These are phyloP conservation scores for Acarospora socialis DNA, from an alignment of 2,329 filamentous ascomycete species.

Conservation along the genomic window DNA sequence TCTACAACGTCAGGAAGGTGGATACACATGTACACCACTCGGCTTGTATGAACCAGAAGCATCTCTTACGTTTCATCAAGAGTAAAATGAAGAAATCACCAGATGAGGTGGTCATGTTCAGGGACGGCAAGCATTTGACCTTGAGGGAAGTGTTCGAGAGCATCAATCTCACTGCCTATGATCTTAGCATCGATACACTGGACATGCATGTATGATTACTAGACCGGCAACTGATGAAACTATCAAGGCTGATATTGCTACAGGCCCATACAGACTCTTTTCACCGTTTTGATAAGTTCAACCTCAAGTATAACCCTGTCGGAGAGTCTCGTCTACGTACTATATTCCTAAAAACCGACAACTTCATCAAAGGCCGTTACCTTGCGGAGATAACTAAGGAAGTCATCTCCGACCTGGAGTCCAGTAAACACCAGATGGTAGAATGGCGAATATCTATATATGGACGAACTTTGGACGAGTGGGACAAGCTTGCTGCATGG, in stretches of 20 bases:
- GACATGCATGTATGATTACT: conserved; percentile 80
- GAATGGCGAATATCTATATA: conserved; percentile 99
- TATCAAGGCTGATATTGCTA: conserved; percentile 11
- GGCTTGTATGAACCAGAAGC: conserved; percentile 99
- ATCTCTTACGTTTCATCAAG: conserved; percentile 95
- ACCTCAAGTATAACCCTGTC: conserved; percentile 95
- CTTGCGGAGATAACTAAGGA: conserved; percentile 96
- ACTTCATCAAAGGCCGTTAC: conserved; percentile 90
- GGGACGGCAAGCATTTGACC: conserved; percentile 85
- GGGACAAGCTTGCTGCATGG: conserved; percentile 96
- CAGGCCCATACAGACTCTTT: conserved; percentile 94
- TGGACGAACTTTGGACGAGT: conserved; percentile 79
- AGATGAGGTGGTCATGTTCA: conserved; percentile 81
- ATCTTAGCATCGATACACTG: conserved; percentile 92
- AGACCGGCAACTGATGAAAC: background rate
- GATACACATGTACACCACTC: conserved; percentile 99
- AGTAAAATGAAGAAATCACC: conserved; percentile 99
- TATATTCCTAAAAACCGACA: conserved; percentile 99
- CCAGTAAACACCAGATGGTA: conserved; percentile 98
- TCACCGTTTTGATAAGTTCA: conserved; percentile 99
- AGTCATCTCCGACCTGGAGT: conserved; percentile 91
- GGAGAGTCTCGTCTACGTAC: conserved; percentile 89
- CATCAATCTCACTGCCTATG: conserved; percentile 93
- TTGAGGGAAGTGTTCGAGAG: conserved; percentile 89
- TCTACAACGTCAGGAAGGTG: conserved; percentile 97